Evolutionary conservation across 192 early-diverging fungal genomes (phyloP).

Genomic region (Jimgerdemannia lactiflua): DNA sequence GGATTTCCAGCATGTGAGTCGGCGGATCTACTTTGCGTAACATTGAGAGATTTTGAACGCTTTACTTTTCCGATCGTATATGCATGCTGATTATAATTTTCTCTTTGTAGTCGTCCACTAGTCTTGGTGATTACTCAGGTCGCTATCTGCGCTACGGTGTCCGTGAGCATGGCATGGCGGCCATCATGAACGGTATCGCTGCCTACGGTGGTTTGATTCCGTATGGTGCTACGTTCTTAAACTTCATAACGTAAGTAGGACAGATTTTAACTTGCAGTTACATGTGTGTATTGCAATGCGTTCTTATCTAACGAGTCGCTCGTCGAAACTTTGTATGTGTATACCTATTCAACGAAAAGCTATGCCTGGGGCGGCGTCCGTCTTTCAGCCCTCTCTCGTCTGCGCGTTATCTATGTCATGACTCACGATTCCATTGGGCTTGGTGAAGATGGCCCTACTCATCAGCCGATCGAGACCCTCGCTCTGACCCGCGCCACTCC

Average conservation of each 20-base stretch:
- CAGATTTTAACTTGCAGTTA: background rate
- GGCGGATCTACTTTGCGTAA: background rate
- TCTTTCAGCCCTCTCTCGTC: slow-evolving; percentile 83
- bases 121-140: slow-evolving; percentile 79
- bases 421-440: slow-evolving; percentile 99
- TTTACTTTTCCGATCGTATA: background rate
- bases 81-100: background rate
- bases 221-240: slow-evolving; percentile 89
- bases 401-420: slow-evolving; percentile 95
- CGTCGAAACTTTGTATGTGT: no score
- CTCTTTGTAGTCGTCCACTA: slow-evolving; percentile 36
- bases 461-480: slow-evolving; percentile 97
- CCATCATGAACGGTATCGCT: slow-evolving; percentile 86
- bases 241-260: slow-evolving; percentile 66
- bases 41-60: background rate
- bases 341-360: slow-evolving; percentile 8
- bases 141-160: slow-evolving; percentile 95
- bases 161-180: slow-evolving; percentile 97
- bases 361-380: slow-evolving; percentile 84
- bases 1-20: slow-evolving; percentile 81
- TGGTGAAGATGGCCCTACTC: slow-evolving; percentile 98
- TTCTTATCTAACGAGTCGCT: no score
- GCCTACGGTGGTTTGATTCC: slow-evolving; percentile 88
- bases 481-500: slow-evolving; percentile 87
- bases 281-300: no score